phyloP scores from a whole-genome alignment of 352 stramenopile species.

The Phytophthora podocarpi region DNA sequence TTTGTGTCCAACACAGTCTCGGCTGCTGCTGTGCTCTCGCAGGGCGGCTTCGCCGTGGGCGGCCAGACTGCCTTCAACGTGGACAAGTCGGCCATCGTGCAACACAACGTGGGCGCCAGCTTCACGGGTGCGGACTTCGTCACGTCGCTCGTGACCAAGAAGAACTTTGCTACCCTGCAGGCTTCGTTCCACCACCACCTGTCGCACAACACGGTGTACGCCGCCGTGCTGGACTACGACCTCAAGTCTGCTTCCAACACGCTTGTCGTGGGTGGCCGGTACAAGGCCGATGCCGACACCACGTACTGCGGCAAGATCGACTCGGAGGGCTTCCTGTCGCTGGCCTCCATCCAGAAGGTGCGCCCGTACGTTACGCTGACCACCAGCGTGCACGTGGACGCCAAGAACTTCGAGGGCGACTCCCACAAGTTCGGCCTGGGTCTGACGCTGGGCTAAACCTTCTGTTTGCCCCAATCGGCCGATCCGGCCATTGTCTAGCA shows the following conservation, averaged over 20 bases:
- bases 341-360: constrained; percentile 81
- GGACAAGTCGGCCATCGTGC: constrained; percentile 76
- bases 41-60: constrained; percentile 72
- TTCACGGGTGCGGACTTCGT: constrained; percentile 73
- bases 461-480: constrained; percentile 17
- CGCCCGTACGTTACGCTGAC: constrained; percentile 74
- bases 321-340: constrained; percentile 79
- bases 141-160: constrained; percentile 77
- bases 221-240: constrained; percentile 83
- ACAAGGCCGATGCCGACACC: constrained; percentile 75
- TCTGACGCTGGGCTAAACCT: constrained; percentile 73
- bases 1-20: constrained; percentile 77
- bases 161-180: constrained; percentile 81
- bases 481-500: constrained; percentile 18
- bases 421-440: constrained; percentile 87
- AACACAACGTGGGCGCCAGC: constrained; percentile 81
- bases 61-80: constrained; percentile 81
- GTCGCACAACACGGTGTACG: constrained; percentile 77
- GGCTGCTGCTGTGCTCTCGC: constrained; percentile 52
- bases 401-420: constrained; percentile 88
- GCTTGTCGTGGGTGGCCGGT: constrained; percentile 76
- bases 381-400: constrained; percentile 81
- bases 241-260: constrained; percentile 84
- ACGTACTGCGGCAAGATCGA: constrained; percentile 87
- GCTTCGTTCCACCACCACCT: constrained; percentile 86